A percentile compares a stretch with the other conserved stretches of the same genome.
These are phyloP conservation scores for Lathyrus oleraceus DNA, from an alignment of 306 rosid genomes.

Conservation along the genomic window DNA sequence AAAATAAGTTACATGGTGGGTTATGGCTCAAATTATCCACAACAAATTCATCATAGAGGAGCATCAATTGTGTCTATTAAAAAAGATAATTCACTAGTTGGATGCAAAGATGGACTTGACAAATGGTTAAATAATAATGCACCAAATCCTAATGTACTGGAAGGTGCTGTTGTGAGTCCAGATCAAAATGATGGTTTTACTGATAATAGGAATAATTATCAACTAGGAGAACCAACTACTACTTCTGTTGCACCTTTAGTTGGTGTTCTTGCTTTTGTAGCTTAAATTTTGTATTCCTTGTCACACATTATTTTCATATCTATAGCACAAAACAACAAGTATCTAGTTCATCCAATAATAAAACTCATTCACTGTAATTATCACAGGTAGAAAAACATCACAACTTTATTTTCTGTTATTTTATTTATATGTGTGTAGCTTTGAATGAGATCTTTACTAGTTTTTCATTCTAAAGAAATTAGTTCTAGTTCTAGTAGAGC, in stretches of 20 bases:
- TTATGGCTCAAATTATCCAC: conserved; percentile 49
- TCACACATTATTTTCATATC: background rate
- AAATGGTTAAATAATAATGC: conserved; percentile 43
- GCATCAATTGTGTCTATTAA: conserved; percentile 47
- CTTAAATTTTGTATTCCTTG: conserved; percentile 9
- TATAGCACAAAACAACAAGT: background rate
- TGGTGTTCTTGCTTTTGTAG: conserved; percentile 60
- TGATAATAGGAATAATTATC: conserved; percentile 46
- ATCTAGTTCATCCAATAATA: too few species aligned
- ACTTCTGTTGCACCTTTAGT: conserved; percentile 49
- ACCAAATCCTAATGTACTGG: conserved; percentile 59
- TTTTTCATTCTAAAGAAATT: too few species aligned
- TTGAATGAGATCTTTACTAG: too few species aligned
- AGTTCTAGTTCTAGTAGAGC: too few species aligned
- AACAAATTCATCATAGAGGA: conserved; percentile 64
- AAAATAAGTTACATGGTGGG: conserved; percentile 72
- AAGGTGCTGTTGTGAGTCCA: conserved; percentile 60
- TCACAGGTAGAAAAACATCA: too few species aligned
- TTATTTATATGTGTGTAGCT: too few species aligned
- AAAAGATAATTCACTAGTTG: conserved; percentile 7
- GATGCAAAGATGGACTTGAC: conserved; percentile 48
- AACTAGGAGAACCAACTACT: conserved; percentile 53
- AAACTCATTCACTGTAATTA: too few species aligned
- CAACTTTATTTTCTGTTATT: too few species aligned
- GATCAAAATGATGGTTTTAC: conserved; percentile 36